phyloP scores from a whole-genome alignment of 768 basidiomycete species.

The Suillus sp. region DNA sequence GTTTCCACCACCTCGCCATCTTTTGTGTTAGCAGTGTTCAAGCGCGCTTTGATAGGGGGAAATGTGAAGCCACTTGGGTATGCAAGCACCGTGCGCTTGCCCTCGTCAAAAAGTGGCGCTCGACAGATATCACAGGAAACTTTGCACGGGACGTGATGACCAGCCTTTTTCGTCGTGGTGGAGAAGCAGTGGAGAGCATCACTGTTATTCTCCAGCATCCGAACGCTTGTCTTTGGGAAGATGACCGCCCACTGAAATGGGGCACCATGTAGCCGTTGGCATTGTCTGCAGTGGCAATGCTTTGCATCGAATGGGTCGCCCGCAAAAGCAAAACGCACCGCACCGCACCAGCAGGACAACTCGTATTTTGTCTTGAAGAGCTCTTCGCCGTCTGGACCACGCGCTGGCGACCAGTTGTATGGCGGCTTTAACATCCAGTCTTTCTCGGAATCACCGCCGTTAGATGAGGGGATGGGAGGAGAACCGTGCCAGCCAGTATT shows the following conservation, averaged over 20 bases:
- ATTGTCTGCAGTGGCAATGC: conserved; percentile 36
- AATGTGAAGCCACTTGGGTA: conserved; percentile 35
- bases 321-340: conserved; percentile 33
- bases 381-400: conserved; percentile 15
- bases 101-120: conserved; percentile 37
- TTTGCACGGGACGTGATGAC: conserved; percentile 35
- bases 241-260: conserved; percentile 40
- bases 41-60: conserved; percentile 7
- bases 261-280: conserved; percentile 34
- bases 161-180: conserved; percentile 19
- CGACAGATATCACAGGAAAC: conserved; percentile 36
- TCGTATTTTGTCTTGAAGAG: background rate
- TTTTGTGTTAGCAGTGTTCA: background rate
- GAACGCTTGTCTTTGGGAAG: conserved; percentile 37
- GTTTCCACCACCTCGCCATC: background rate
- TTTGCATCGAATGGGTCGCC: conserved; percentile 37
- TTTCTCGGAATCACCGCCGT: conserved; percentile 27
- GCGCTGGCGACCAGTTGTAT: conserved; percentile 29
- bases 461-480: conserved; percentile 5
- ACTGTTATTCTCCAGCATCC: conserved; percentile 30
- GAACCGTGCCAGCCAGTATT: conserved; percentile 10
- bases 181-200: conserved; percentile 36
- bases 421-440: conserved; percentile 35
- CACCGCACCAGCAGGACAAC: conserved; percentile 36
- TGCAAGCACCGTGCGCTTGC: conserved; percentile 33